Base-by-base conservation (phyloP, 306 rosid species). In the Cucumis cinereus region DNA sequence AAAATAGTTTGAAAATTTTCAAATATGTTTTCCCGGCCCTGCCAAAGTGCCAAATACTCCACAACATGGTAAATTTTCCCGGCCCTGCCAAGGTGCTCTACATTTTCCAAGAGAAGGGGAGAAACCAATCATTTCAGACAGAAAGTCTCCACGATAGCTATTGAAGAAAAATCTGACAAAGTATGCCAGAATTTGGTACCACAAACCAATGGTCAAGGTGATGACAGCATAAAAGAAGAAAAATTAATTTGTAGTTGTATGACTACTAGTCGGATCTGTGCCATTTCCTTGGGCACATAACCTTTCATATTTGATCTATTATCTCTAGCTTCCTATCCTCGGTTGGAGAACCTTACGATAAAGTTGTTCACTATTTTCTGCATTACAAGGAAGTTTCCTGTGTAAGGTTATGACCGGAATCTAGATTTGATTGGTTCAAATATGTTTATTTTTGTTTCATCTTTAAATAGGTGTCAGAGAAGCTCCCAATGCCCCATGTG, bases 401-500 rank as follows among this genome's bases (percentile, higher is more conserved):
- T 68, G 58, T 24, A 15, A 43, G n/a, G 54, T 45, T 35, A 20
- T 53, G 77, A 36, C 66, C 36, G 1, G 22, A 47, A 72, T 72
- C 19, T 33, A 17, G 30, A 72, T 35, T 49, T 28, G 76, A 72
- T 28, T 26, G 60, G 60, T 69, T 26, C 59, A 73, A 56, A 47
- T 57, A 71, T 12, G 52, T 43, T 28, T 68, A 26, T 61, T 56
- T 50, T 26, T 76, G 59, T 69, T 53, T 40, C 80, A 78, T 22
- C 67, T 52, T 84, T 36, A 77, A 72, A 74, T 78, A 94, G 99
- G 99, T 94, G 93, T 75, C 99, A 94, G 73, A 88, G 99, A 87
- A 94, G 99, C 85, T 90, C 99, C 23, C 99, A 94, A 74, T 94
- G 98, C 77, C 98, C 98, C 68, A 94, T 94, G 98, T 94, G 98